phyloP scores from a whole-genome alignment of 768 basidiomycete genomes.

The Sporobolomyces pararoseus region DNA sequence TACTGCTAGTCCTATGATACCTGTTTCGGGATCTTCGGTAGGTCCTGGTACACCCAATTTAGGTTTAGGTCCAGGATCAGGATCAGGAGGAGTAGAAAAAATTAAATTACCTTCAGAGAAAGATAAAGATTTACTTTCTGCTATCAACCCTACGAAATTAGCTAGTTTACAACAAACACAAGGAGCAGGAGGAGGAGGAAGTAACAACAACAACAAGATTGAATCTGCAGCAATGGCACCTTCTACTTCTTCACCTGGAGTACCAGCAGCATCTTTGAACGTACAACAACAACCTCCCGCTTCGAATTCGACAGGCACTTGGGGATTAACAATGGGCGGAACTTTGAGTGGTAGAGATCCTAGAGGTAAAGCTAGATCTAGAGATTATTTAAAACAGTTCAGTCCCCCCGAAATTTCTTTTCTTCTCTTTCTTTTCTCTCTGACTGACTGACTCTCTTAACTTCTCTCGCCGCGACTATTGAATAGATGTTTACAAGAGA shows the following conservation, averaged over 20 bases:
- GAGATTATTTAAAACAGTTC: slow-evolving; percentile 89
- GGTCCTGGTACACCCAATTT: slow-evolving; percentile 1
- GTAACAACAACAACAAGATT: not conserved
- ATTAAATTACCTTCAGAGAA: slow-evolving; percentile 50
- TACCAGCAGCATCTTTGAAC: not conserved
- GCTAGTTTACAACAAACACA: slow-evolving; percentile 55
- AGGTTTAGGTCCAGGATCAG: not conserved
- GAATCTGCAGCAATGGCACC: slow-evolving; percentile 55
- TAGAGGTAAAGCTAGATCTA: slow-evolving; percentile 87
- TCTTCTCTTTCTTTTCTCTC: no score
- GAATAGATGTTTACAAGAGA: slow-evolving; percentile 87
- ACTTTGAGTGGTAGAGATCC: slow-evolving; percentile 81
- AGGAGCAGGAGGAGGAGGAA: not conserved
- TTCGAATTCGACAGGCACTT: not conserved
- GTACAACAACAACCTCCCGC: not conserved
- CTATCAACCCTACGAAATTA: slow-evolving; percentile 63
- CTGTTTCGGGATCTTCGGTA: slow-evolving; percentile 18
- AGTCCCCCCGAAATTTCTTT: no score
- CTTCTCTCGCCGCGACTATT: slow-evolving; percentile 36
- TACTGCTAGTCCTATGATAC: slow-evolving; percentile 31
- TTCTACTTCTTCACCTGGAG: slow-evolving; percentile 53
- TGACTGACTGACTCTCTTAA: not conserved
- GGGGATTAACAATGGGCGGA: slow-evolving; percentile 23
- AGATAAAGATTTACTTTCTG: slow-evolving; percentile 45
- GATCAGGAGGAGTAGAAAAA: no score